Base-by-base conservation (phyloP, 257 asterid species). In the Ballota nigra region DNA sequence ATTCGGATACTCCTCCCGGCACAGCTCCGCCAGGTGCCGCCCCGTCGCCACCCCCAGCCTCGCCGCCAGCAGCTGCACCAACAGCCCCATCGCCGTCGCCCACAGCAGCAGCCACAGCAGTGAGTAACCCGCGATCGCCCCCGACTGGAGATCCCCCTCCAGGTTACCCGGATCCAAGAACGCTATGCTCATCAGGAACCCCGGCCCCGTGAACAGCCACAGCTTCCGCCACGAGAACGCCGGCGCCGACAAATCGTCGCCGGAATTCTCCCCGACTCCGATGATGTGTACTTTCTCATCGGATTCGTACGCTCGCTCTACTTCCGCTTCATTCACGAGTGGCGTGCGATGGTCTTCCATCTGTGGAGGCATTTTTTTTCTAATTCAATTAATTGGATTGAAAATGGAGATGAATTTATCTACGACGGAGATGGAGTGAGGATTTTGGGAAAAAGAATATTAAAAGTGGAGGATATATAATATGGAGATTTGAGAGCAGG, bases 91-190 rank as follows among this genome's bases (percentile, higher is more conserved):
- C 43, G 79, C 88, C 9, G 96, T 90, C 73, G 96, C 96, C 96
- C 96, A 90, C n/a, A 90, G 36, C 0, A 90, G 89, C 72, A 90
- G 76, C 96, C 96, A 90, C 23, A 90, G 66, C 47, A 90, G 73
- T 0, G 95, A 86, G 74, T 90, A 87, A 0, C 96, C 96, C 19
- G 96, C 96, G 11, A 87, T 86, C 2, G 96, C 96, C 5, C 96
- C 96, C 0, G 96, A 65, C 83, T 90, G 96, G 69, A 90, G 96
- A 88, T 86, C 91, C 61, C 96, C 95, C 73, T 90, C 96, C 19
- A 90, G 81, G 78, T 90, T 90, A 0, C 96, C 96, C 64, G 96
- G 96, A 86, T 90, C 96, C 81, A 90, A 52, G 66, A 90, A 90
- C 0, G 95, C 96, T 28, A 90, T 88, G 79, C 95, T 87, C 96